phyloP scores from a whole-genome alignment of 768 basidiomycete species.

The Pleurotus pulmonarius region DNA sequence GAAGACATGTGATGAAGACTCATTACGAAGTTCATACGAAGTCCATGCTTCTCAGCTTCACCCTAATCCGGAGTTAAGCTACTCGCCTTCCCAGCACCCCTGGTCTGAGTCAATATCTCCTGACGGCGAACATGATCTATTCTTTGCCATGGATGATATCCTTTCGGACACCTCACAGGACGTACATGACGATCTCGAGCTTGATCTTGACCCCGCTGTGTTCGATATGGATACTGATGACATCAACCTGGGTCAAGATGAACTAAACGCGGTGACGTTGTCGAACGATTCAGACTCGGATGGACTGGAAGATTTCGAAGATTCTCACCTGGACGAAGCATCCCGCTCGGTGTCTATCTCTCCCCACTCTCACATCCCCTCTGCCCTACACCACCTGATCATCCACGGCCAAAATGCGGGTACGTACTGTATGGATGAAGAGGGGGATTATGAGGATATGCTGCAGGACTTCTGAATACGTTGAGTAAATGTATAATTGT shows the following conservation, averaged over 20 bases:
- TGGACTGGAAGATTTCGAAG: constrained; percentile 10
- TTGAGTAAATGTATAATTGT: not conserved
- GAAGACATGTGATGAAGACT: too few relatives aligned
- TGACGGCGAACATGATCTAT: not conserved
- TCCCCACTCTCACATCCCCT: not conserved
- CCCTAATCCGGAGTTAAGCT: not conserved
- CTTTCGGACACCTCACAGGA: not conserved
- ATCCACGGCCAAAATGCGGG: constrained; percentile 3
- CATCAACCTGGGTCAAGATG: not conserved
- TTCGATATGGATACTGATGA: constrained; percentile 4
- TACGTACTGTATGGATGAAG: not conserved
- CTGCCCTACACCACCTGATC: constrained; percentile 2
- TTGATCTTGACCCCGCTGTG: not conserved
- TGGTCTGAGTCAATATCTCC: not conserved
- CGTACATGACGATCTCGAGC: not conserved
- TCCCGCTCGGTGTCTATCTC: not conserved
- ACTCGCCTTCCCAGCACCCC: not conserved
- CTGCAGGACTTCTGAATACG: not conserved
- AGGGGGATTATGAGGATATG: not conserved
- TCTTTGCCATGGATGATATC: not conserved
- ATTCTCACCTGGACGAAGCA: constrained; percentile 5
- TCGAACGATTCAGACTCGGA: constrained; percentile 11
- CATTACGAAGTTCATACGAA: not conserved
- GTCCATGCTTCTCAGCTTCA: not conserved
- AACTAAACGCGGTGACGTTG: constrained; percentile 13